These are phyloP conservation scores for Saccharata proteae DNA, from an alignment of 2,329 filamentous ascomycete genomes.

Conservation along the genomic window DNA sequence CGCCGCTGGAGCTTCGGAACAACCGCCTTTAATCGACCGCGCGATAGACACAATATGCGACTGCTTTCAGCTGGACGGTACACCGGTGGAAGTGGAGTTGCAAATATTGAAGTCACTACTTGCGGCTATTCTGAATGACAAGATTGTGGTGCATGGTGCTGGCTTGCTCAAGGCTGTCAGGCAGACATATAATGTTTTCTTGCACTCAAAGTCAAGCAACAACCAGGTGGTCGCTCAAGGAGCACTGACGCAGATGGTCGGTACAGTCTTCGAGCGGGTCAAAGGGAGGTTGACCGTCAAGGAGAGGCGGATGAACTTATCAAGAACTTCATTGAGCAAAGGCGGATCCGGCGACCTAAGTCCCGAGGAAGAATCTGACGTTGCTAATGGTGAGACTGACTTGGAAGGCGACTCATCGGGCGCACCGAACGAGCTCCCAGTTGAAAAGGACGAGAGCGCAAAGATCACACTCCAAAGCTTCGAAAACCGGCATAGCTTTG, in stretches of 20 bases:
- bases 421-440: constrained; percentile 30
- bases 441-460: constrained; percentile 36
- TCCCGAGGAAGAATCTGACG: constrained; percentile 16
- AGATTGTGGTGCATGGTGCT: constrained; percentile 94
- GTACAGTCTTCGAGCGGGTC: constrained; percentile 92
- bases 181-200: constrained; percentile 97
- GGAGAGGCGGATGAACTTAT: constrained; percentile 55
- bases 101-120: constrained; percentile 97
- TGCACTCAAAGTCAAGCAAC: constrained; percentile 82
- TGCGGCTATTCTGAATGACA: constrained; percentile 93
- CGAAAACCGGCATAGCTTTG: constrained; percentile 53
- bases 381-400: constrained; percentile 27
- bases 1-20: constrained; percentile 21
- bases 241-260: constrained; percentile 95
- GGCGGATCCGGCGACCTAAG: constrained; percentile 21
- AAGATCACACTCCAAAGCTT: constrained; percentile 59
- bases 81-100: constrained; percentile 80
- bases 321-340: constrained; percentile 30
- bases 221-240: constrained; percentile 98
- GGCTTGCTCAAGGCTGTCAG: constrained; percentile 92
- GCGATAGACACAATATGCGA: constrained; percentile 99
- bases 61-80: constrained; percentile 95
- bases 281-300: constrained; percentile 78
- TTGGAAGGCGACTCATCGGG: constrained; percentile 18
- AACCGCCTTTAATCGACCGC: constrained; percentile 77